Evolutionary conservation across 768 basidiomycete genomes (phyloP), one percentile per base, ranked within the genome.

Genomic region (Collybiopsis confluens): DNA sequence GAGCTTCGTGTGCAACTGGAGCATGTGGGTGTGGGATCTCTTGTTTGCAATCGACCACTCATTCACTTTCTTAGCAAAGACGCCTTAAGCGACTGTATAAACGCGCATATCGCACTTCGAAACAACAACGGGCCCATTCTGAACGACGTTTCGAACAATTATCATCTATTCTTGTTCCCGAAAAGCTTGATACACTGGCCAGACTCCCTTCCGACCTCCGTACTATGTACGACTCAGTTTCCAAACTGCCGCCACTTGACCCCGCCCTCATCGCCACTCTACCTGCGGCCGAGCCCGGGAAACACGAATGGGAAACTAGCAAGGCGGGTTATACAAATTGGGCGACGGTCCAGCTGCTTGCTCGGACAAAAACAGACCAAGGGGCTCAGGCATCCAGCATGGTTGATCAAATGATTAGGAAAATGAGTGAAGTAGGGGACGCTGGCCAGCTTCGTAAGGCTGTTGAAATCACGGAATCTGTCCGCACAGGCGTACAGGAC

Each of bases 261-360:
- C 58, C 69, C 4, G 61, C 65, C 2, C 69, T 73, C 2, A 60
- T 77, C 7, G 65, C 73, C 23, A 64, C 71, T 9, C 65, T 74
- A 21, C 65, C 65, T 23, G 63, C 70, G 23, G 61, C 74, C 3
- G 80, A 83, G 54, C 80, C 83, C 0, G 83, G 87, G 0, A 89
- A 89, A 64, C 79, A 83, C 37, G 78, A 78, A 9, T 93, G 91
- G 90, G 89, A 92, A 69, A 79, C 81, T 35, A 83, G 79, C 65
- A 79, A 80, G 63, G 75, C 78, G 1, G 90, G 88, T 4, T 94
- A 93, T 65, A 63, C 86, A 4, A 82, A 83, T 55, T 94, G 92
- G 92, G 90, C 86, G 0, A 71, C 83, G 1, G 71, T 72, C 18
- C 80, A 82, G 64, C 65, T 88, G 7, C 58, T 88, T 41, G 59